Evolutionary conservation across 2,329 filamentous ascomycete genomes (phyloP).

Genomic region (Didymosphaeria variabile): DNA sequence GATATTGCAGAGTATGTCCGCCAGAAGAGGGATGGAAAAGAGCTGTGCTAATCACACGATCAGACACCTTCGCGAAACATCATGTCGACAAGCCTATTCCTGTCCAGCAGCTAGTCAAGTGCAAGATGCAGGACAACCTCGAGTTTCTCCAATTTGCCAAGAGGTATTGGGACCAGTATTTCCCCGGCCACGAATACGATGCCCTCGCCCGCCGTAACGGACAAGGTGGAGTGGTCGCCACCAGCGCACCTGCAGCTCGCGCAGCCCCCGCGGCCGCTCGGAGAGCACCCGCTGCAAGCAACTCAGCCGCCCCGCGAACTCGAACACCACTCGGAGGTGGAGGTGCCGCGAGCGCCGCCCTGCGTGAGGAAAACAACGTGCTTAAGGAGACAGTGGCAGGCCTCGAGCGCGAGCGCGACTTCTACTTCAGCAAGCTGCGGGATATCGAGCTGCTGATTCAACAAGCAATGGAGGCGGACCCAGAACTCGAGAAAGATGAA

Average conservation of each 20-base stretch:
- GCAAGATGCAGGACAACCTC: conserved; percentile 99
- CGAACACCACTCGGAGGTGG: conserved; percentile 53
- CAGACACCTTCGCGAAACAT: conserved; percentile 86
- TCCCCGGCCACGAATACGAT: conserved; percentile 96
- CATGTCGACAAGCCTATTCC: conserved; percentile 88
- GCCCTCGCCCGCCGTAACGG: conserved; percentile 86
- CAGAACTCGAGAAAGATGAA: conserved; percentile 92
- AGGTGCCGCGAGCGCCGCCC: conserved; percentile 71
- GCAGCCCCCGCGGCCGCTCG: conserved; percentile 61
- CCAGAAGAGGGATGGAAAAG: background rate
- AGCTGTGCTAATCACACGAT: background rate
- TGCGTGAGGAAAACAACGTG: conserved; percentile 85
- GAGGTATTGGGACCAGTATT: conserved; percentile 97
- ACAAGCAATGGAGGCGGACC: conserved; percentile 89
- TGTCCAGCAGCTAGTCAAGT: conserved; percentile 89
- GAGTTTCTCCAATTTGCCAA: conserved; percentile 99
- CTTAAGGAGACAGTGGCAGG: conserved; percentile 96
- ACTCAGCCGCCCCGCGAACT: conserved; percentile 51
- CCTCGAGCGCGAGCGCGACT: conserved; percentile 94
- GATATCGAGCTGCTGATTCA: conserved; percentile 97
- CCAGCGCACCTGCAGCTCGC: conserved; percentile 57
- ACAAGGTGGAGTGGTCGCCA: conserved; percentile 65
- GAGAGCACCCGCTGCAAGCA: conserved; percentile 53
- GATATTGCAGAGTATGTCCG: conserved; percentile 83
- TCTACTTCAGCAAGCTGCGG: conserved; percentile 98